Evolutionary conservation across 257 asterid species (phyloP), one percentile per base, ranked within the genome.

Genomic region (Fraxinus anomala): DNA sequence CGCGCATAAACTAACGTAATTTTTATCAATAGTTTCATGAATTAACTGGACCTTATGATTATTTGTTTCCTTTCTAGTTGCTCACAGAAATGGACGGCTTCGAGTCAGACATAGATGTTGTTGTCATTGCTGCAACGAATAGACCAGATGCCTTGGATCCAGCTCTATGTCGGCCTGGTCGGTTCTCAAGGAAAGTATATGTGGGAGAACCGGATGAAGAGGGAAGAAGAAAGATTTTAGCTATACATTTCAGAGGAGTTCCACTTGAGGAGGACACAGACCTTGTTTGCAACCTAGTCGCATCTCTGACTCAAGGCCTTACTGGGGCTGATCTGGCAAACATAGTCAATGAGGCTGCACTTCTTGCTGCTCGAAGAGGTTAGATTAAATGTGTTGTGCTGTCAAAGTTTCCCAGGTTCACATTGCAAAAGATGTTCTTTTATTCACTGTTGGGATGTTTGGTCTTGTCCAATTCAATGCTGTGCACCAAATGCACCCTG

Each of bases 41-140:
- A 19, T 33, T 51, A 65, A 51, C 7, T 28, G 23, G 26, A 23
- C 61, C 80, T 77, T 68, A 75, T 39, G 76, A 36, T 63, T 7
- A 13, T 73, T 78, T 78, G 36, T 81, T 67, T 61, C 67, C 54
- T 80, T 83, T 72, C 33, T 85, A 96, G 98, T 89, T 96, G 89
- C 93, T 96, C 87, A 96, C 99, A 51, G 98, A 96, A 89, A 96
- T 96, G 99, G 99, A 96, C 23, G 99, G 98, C 65, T 96, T 96
- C 61, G 98, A 93, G 68, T 88, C 97, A 0, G 92, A 86, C 44
- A 51, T 80, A 69, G 91, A 86, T 77, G 90, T 96, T 73, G 91
- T 93, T 76, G 98, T 96, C 40, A 88, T 96, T 63, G 98, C 97
- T 74, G 99, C 99, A 10, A 96, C 99, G 37, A 96, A 96, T 83